phyloP scores from a whole-genome alignment of 352 stramenopile genomes.

The Globisporangium iwayamae region DNA sequence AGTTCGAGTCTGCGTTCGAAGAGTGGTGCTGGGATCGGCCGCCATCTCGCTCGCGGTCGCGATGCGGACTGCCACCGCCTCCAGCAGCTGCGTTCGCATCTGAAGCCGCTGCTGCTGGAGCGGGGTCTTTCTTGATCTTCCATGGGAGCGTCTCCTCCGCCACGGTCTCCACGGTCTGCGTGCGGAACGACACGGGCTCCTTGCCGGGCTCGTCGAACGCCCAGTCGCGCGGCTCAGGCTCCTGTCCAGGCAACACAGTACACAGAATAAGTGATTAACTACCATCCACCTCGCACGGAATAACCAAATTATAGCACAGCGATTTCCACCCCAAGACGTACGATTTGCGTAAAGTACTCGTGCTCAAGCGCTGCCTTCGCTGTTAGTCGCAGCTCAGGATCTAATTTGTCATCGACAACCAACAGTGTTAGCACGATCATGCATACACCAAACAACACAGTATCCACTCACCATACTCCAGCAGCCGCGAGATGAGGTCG shows the following conservation, averaged over 20 bases:
- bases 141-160: slow-evolving; percentile 69
- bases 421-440: slow-evolving; percentile 4
- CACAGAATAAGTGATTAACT: background rate
- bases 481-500: slow-evolving; percentile 67
- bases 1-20: slow-evolving; percentile 18
- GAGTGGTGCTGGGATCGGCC: slow-evolving; percentile 19
- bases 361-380: slow-evolving; percentile 90
- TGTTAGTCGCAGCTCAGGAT: slow-evolving; percentile 88
- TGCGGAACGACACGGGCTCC: slow-evolving; percentile 82
- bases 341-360: slow-evolving; percentile 91
- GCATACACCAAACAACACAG: slow-evolving; percentile 1
- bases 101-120: slow-evolving; percentile 8
- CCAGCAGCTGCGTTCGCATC: slow-evolving; percentile 22
- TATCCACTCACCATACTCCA: slow-evolving; percentile 69
- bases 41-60: slow-evolving; percentile 31
- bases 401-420: slow-evolving; percentile 20
- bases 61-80: slow-evolving; percentile 21
- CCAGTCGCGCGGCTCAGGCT: slow-evolving; percentile 83
- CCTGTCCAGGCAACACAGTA: slow-evolving; percentile 25
- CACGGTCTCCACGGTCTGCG: slow-evolving; percentile 74
- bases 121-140: slow-evolving; percentile 58
- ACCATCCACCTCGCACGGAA: slow-evolving; percentile 1
- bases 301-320: background rate
- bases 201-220: slow-evolving; percentile 85
- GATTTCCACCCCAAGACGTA: slow-evolving; percentile 24